Evolutionary conservation across 306 rosid genomes (phyloP).

Genomic region (Gastrolobium villosum): DNA sequence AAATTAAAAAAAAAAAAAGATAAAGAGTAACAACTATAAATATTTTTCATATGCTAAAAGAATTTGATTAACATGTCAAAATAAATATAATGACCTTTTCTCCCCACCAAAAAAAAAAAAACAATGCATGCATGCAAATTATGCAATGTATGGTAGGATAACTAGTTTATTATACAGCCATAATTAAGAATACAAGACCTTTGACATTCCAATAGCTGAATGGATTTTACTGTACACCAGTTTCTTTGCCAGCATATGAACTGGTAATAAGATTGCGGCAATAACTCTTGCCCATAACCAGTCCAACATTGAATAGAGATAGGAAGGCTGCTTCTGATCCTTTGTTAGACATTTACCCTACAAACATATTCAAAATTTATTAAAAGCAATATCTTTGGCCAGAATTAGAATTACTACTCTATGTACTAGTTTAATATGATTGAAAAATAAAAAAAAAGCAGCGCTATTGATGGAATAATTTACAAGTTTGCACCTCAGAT

Average conservation of each 20-base stretch:
- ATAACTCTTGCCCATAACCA: slow-evolving; percentile 86
- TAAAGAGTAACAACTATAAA: no score
- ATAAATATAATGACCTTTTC: no score
- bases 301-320: slow-evolving; percentile 66
- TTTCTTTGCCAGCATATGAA: slow-evolving; percentile 83
- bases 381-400: slow-evolving; percentile 31
- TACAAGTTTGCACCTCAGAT: background rate
- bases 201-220: slow-evolving; percentile 78
- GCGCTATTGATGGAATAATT: slow-evolving; percentile 12
- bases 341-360: slow-evolving; percentile 83
- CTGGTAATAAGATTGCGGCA: slow-evolving; percentile 76
- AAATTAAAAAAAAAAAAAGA: no score
- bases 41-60: no score
- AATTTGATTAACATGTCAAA: no score
- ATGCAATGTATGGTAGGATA: no score
- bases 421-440: slow-evolving; percentile 8
- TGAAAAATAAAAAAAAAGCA: background rate
- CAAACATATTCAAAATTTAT: slow-evolving; percentile 42
- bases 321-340: slow-evolving; percentile 67
- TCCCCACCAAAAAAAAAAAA: no score
- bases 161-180: slow-evolving; percentile 16
- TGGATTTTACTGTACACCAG: slow-evolving; percentile 82
- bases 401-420: slow-evolving; percentile 1
- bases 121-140: no score
- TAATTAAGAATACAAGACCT: slow-evolving; percentile 57